Conservation (phyloP, 331 rosid species). For the Quercus lobata region DNA sequence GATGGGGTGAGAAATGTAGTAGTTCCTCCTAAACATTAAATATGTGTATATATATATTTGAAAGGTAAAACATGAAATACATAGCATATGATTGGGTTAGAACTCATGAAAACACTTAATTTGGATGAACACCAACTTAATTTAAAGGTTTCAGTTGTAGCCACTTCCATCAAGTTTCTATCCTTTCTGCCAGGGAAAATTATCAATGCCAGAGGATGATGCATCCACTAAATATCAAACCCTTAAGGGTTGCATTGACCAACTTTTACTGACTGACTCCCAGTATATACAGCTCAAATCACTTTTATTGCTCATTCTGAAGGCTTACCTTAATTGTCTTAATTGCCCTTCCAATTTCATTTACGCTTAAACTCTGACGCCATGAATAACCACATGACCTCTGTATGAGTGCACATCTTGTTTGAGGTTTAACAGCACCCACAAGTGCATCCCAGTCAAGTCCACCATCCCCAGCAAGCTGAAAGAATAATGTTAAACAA, state of each 20-base stretch:
- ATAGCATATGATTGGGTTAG: neutral
- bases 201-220: neutral
- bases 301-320: neutral
- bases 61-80: too few relatives aligned
- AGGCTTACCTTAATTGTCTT: conserved; percentile 67
- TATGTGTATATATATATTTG: too few relatives aligned
- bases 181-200: neutral
- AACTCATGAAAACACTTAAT: neutral
- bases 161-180: neutral
- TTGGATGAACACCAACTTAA: neutral
- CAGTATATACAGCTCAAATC: neutral
- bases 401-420: conserved; percentile 88
- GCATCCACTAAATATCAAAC: neutral
- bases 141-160: neutral
- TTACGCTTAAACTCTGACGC: conserved; percentile 84
- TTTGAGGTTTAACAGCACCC: conserved; percentile 61
- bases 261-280: neutral
- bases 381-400: conserved; percentile 96
- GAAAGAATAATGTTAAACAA: conserved; percentile 17
- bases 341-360: conserved; percentile 65
- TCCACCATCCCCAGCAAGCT: conserved; percentile 86
- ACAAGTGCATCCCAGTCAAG: conserved; percentile 72
- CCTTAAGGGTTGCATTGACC: neutral
- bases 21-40: neutral
- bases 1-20: neutral